Evolutionary conservation across 2,329 filamentous ascomycete species (phyloP).

Genomic region (Ceratocystis lukuohia): DNA sequence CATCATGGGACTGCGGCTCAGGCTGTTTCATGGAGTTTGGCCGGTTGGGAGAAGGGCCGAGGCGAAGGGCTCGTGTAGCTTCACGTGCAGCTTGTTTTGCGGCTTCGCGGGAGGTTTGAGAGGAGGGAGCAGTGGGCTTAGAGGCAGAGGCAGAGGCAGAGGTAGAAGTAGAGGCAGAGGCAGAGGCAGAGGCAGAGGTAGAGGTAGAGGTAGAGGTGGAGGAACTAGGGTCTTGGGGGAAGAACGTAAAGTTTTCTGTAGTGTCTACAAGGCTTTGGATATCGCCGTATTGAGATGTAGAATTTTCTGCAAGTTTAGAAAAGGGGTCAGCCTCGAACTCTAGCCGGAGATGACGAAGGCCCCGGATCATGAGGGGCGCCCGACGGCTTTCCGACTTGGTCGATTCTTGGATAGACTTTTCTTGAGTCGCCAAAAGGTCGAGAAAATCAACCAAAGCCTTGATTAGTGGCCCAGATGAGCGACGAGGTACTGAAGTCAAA

Average conservation of each 20-base stretch:
- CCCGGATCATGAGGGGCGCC: slow-evolving; percentile 33
- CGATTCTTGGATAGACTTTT: slow-evolving; percentile 31
- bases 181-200: slow-evolving; percentile 19
- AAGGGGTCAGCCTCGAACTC: slow-evolving; percentile 39
- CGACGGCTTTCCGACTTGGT: slow-evolving; percentile 24
- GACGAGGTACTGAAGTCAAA: slow-evolving; percentile 41
- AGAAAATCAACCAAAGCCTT: slow-evolving; percentile 37
- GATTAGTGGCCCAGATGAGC: slow-evolving; percentile 38
- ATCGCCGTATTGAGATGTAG: slow-evolving; percentile 28
- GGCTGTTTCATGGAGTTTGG: slow-evolving; percentile 7
- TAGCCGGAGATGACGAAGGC: slow-evolving; percentile 40
- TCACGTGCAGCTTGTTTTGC: slow-evolving; percentile 17
- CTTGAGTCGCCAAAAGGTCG: slow-evolving; percentile 35
- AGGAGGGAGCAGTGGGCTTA: slow-evolving; percentile 1
- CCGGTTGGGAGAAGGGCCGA: slow-evolving; percentile 14
- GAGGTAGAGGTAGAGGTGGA: slow-evolving; percentile 21
- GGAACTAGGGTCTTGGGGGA: slow-evolving; percentile 25
- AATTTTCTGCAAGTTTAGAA: slow-evolving; percentile 23
- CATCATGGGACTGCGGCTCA: slow-evolving; percentile 11
- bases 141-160: slow-evolving; percentile 18
- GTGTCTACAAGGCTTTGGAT: slow-evolving; percentile 32
- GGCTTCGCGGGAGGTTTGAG: slow-evolving; percentile 5
- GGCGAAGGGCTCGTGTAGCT: slow-evolving; percentile 15
- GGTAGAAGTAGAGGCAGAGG: slow-evolving; percentile 18
- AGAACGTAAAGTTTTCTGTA: slow-evolving; percentile 35